These are phyloP conservation scores for Debaryomyces sp. DNA, from an alignment of 1,139 yeast genomes.

Conservation along the genomic window DNA sequence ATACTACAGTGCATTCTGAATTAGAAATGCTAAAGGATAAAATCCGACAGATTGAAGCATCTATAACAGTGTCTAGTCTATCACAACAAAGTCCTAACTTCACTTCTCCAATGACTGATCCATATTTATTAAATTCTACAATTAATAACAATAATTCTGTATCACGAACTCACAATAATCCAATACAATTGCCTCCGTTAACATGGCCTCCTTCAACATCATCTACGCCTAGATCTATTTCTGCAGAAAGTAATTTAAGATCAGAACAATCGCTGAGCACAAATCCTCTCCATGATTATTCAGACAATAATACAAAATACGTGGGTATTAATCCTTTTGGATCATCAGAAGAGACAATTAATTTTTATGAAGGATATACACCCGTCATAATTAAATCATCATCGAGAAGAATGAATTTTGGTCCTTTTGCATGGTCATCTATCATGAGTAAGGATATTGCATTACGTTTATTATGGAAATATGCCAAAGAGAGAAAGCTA, in stretches of 20 bases:
- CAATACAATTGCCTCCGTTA: conserved; percentile 17
- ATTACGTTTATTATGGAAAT: conserved; percentile 20
- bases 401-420: conserved; percentile 33
- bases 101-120: background rate
- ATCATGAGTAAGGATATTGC: conserved; percentile 38
- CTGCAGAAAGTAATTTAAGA: background rate
- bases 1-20: conserved; percentile 13
- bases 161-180: conserved; percentile 1
- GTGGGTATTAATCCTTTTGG: conserved; percentile 33
- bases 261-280: background rate
- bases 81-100: background rate
- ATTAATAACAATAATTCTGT: background rate
- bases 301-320: conserved; percentile 17
- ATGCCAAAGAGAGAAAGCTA: background rate
- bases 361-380: conserved; percentile 35
- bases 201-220: conserved; percentile 11
- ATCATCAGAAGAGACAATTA: conserved; percentile 27
- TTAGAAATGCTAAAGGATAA: conserved; percentile 39
- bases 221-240: background rate
- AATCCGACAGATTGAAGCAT: conserved; percentile 46
- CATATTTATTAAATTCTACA: background rate
- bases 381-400: conserved; percentile 26
- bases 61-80: conserved; percentile 33
- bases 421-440: conserved; percentile 45
- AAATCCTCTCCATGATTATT: conserved; percentile 5